phyloP scores from a whole-genome alignment of 1,284 basidiomycete species.

The Fistulinella cinereoalba region DNA sequence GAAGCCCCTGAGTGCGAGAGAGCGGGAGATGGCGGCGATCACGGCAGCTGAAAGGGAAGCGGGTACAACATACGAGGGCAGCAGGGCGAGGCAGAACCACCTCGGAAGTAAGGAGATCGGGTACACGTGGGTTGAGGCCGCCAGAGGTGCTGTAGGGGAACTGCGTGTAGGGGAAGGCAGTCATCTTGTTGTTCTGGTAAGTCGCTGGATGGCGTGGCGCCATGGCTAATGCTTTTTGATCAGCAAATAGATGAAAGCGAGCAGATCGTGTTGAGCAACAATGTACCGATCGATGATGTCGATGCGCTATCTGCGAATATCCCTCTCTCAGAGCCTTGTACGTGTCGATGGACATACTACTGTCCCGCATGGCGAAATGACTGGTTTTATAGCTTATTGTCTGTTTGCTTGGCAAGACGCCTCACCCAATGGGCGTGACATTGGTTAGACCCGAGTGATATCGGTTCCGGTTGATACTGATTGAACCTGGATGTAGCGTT shows the following conservation, averaged over 20 bases:
- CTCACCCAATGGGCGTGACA: constrained; percentile 46
- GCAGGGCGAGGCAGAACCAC: constrained; percentile 51
- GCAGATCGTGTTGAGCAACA: constrained; percentile 50
- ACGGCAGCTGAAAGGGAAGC: constrained; percentile 65
- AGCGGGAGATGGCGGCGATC: constrained; percentile 77
- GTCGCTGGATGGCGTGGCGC: neutral
- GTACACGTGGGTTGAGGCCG: constrained; percentile 62
- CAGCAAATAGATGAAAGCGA: constrained; percentile 61
- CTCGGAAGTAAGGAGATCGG: constrained; percentile 54
- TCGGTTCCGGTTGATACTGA: constrained; percentile 11
- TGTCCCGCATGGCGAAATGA: constrained; percentile 1
- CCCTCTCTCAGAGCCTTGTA: constrained; percentile 54
- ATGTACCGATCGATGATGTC: constrained; percentile 36
- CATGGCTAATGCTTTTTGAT: neutral
- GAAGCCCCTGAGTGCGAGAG: constrained; percentile 75
- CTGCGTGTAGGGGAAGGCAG: constrained; percentile 50
- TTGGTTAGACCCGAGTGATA: constrained; percentile 47
- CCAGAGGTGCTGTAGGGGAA: constrained; percentile 59
- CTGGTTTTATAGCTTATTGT: constrained; percentile 50
- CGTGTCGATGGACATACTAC: constrained; percentile 14
- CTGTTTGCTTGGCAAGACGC: constrained; percentile 71
- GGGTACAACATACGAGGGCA: constrained; percentile 55
- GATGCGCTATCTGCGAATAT: constrained; percentile 47
- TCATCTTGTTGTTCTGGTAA: constrained; percentile 62
- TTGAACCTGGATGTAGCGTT: constrained; percentile 51